Evolutionary conservation across 148 eudicot genomes (phyloP), one percentile per base, ranked within the genome.

Genomic region (Rhododendron molle): DNA sequence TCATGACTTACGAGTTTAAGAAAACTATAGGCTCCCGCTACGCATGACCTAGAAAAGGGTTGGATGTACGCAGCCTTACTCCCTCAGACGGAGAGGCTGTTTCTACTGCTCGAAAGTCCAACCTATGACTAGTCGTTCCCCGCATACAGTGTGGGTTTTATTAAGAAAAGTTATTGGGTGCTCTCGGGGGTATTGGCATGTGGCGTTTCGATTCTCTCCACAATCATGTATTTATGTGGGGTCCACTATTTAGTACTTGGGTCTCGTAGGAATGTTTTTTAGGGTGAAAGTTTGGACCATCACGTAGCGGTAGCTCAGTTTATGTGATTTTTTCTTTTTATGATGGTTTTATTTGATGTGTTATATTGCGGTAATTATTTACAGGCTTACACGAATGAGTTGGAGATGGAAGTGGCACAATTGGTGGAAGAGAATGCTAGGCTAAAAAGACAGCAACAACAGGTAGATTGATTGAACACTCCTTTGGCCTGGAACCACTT

Each of bases 351-450:
- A 54, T 4, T 60, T 60, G 9, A 60, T 60, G 67, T 60, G 8
- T 6, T 60, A 7, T 60, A 21, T 56, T 56, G 62, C 7, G 56
- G 56, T 56, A 20, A 56, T 56, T 56, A 56, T 18, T 52, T 83
- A 21, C 89, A 93, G 93, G 95, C 95, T 32, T 93, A 93, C 85
- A 89, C 91, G 32, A 83, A 32, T 43, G 94, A 92, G 88, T 67
- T 92, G 73, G 92, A 92, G 91, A 21, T 85, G 36, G 92, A 92
- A 86, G 88, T 92, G 20, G 87, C 89, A 10, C 88, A 88, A 43
- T 87, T 93, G 88, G 62, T 6, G 76, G 85, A 81, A 73, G 95
- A 93, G 72, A 93, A 90, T 82, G 83, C 85, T 8, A 83, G 86
- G 83, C 91, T 93, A 0, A 86, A 73, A 83, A 85, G 79, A 62